Conservation (phyloP, 2,329 filamentous ascomycete species). For the Coccinonectria pachysandricola region DNA sequence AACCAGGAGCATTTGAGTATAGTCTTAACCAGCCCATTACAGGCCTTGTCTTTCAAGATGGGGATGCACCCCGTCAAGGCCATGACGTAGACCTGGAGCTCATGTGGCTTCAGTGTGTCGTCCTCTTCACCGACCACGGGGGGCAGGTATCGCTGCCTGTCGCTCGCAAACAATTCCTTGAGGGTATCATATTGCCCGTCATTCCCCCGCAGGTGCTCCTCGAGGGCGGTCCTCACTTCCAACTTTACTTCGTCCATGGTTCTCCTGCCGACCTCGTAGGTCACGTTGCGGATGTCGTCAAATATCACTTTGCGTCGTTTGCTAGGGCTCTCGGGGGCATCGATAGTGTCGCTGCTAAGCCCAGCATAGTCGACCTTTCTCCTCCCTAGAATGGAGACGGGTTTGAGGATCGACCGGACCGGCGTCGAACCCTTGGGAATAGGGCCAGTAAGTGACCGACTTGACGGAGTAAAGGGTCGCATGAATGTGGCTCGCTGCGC, state of each 20-base stretch:
- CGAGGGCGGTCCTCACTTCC: slow-evolving; percentile 45
- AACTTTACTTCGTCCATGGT: slow-evolving; percentile 45
- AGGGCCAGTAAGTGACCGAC: slow-evolving; percentile 25
- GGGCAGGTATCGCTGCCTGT: slow-evolving; percentile 31
- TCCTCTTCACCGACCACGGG: slow-evolving; percentile 34
- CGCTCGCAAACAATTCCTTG: slow-evolving; percentile 47
- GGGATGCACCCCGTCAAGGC: slow-evolving; percentile 53
- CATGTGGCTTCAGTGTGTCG: slow-evolving; percentile 40
- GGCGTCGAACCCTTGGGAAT: slow-evolving; percentile 28
- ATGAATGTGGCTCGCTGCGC: slow-evolving; percentile 10
- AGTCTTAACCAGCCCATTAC: slow-evolving; percentile 46
- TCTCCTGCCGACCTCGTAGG: slow-evolving; percentile 43
- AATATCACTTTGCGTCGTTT: slow-evolving; percentile 50
- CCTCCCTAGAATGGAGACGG: slow-evolving; percentile 33
- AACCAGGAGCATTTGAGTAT: slow-evolving; percentile 55
- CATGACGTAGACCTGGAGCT: slow-evolving; percentile 50
- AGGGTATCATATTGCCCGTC: slow-evolving; percentile 52
- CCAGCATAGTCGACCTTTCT: slow-evolving; percentile 34
- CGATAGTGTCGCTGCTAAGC: slow-evolving; percentile 29
- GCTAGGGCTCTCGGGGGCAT: slow-evolving; percentile 31
- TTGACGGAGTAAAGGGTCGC: slow-evolving; percentile 23
- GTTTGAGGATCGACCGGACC: slow-evolving; percentile 44
- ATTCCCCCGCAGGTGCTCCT: slow-evolving; percentile 45
- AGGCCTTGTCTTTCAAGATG: slow-evolving; percentile 47
- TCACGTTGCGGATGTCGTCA: slow-evolving; percentile 46